Evolutionary conservation across 441 rosid species (phyloP).

Genomic region (Gossypium davidsonii): DNA sequence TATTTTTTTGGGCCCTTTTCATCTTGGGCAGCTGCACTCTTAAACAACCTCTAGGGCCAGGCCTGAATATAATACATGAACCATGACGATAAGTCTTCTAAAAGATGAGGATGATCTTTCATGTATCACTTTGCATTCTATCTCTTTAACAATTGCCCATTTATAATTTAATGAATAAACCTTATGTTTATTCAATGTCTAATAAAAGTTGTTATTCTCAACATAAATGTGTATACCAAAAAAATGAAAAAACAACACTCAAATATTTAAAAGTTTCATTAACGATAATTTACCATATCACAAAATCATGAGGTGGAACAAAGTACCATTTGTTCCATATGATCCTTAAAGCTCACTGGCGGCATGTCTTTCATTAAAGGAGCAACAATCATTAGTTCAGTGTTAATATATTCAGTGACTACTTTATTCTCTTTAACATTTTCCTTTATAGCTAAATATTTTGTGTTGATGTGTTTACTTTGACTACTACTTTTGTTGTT

Average conservation of each 20-base stretch:
- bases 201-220: neutral
- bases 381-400: neutral
- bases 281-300: neutral
- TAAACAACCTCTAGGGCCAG: too few species aligned
- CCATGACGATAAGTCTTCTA: neutral
- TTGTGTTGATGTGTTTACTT: neutral
- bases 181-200: neutral
- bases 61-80: neutral
- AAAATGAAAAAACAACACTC: neutral
- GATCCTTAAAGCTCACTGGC: neutral
- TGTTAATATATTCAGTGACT: neutral
- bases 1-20: too few species aligned
- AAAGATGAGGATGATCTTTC: neutral
- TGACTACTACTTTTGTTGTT: neutral
- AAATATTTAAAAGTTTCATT: neutral
- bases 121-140: neutral
- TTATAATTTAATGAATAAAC: neutral
- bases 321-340: neutral
- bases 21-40: too few species aligned
- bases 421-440: neutral
- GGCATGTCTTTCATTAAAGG: neutral
- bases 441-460: neutral
- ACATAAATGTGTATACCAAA: neutral
- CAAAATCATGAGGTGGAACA: neutral
- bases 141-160: neutral